Evolutionary conservation across 257 asterid species (phyloP).

Genomic region (Fraxinus americana): DNA sequence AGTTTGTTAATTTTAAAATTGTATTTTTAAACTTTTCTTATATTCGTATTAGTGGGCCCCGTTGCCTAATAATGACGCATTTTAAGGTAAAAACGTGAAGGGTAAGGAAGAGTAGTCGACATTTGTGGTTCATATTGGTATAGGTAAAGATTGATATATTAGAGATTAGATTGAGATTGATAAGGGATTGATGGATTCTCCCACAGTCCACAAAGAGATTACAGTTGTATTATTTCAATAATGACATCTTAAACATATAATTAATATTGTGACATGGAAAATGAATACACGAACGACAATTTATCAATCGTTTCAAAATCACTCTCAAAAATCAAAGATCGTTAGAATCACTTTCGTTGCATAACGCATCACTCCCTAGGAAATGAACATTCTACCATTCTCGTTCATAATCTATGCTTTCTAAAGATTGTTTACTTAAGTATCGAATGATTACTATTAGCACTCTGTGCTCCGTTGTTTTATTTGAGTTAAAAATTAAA

Average conservation of each 20-base stretch:
- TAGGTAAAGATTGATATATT: neutral
- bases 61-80: neutral
- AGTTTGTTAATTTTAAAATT: too few relatives aligned
- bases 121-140: neutral
- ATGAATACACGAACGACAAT: neutral
- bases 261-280: neutral
- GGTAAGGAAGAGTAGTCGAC: neutral
- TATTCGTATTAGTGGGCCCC: neutral
- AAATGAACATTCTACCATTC: neutral
- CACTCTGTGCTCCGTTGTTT: too few relatives aligned
- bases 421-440: neutral
- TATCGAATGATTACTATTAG: neutral
- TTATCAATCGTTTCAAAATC: neutral
- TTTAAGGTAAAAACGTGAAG: neutral
- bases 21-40: too few relatives aligned
- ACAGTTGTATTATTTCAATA: neutral
- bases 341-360: neutral
- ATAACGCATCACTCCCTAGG: neutral
- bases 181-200: neutral
- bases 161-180: neutral
- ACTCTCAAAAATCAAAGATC: neutral
- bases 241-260: neutral
- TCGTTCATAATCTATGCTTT: neutral
- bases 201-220: neutral
- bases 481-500: neutral